A percentile compares a stretch with the other conserved stretches of the same genome.
These are phyloP conservation scores for Cladobotryum mycophilum DNA, from an alignment of 2,329 filamentous ascomycete species.

Conservation along the genomic window DNA sequence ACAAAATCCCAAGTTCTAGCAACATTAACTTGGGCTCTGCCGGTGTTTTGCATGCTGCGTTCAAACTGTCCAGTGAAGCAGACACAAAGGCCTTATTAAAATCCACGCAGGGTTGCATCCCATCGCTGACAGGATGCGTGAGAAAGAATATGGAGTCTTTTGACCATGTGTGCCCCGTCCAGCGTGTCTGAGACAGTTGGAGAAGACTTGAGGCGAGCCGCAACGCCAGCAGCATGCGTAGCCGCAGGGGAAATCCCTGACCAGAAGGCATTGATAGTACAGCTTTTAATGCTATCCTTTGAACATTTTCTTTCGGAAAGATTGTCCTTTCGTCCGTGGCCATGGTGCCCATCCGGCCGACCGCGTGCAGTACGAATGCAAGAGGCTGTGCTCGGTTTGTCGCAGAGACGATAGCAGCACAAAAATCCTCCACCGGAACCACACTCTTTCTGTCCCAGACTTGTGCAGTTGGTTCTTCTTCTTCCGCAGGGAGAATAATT, in stretches of 20 bases:
- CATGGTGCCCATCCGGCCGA: neutral
- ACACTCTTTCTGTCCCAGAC: neutral
- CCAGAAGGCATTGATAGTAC: neutral
- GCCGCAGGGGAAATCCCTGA: neutral
- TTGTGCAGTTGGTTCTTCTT: neutral
- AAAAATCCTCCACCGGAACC: neutral
- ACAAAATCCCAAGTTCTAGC: conserved; percentile 1
- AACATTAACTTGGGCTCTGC: conserved; percentile 3
- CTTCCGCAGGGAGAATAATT: neutral
- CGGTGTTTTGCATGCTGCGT: neutral
- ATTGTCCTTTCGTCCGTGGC: neutral
- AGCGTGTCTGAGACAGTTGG: conserved; percentile 4
- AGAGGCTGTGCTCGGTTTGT: neutral
- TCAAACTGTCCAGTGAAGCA: neutral
- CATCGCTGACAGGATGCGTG: neutral
- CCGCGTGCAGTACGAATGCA: conserved; percentile 1
- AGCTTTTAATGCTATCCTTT: neutral
- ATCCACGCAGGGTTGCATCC: neutral
- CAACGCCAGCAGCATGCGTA: conserved; percentile 5
- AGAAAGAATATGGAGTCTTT: conserved; percentile 4
- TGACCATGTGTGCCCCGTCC: conserved; percentile 3
- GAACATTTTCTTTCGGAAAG: neutral
- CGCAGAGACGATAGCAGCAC: conserved; percentile 1
- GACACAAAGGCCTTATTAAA: conserved; percentile 5
- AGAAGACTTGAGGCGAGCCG: conserved; percentile 6